These are phyloP conservation scores for Aspergillus flavus DNA, from an alignment of 2,329 filamentous ascomycete species.

Conservation along the genomic window DNA sequence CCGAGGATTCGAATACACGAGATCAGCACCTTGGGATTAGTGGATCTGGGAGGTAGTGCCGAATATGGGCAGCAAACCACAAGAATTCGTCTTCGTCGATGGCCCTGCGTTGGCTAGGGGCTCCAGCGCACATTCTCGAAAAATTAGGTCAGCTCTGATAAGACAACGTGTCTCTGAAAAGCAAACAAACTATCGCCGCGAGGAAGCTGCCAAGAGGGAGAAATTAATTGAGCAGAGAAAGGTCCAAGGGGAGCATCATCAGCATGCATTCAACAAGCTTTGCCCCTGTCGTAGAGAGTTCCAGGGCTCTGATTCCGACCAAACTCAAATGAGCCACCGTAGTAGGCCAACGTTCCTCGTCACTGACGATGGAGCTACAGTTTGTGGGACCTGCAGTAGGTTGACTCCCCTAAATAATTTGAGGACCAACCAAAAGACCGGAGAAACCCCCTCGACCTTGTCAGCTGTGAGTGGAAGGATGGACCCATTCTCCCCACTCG, in stretches of 20 bases:
- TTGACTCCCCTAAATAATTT: background rate
- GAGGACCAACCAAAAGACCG: background rate
- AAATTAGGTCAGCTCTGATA: background rate
- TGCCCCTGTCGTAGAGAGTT: background rate
- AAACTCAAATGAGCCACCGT: background rate
- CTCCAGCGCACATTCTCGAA: background rate
- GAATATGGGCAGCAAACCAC: background rate
- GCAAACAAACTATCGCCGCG: background rate
- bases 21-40: background rate
- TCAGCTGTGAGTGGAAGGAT: background rate
- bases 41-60: background rate
- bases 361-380: background rate
- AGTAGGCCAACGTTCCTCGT: background rate
- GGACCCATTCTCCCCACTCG: constrained; percentile 7
- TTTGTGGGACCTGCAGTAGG: background rate
- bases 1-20: background rate
- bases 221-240: background rate
- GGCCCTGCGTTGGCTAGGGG: background rate
- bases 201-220: background rate
- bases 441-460: background rate
- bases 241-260: background rate
- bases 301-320: background rate
- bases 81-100: background rate
- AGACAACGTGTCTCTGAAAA: background rate
- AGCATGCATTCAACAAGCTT: background rate